Evolutionary conservation across 352 stramenopile genomes (phyloP), one percentile per base, ranked within the genome.

Genomic region (Globisporangium sylvaticum): DNA sequence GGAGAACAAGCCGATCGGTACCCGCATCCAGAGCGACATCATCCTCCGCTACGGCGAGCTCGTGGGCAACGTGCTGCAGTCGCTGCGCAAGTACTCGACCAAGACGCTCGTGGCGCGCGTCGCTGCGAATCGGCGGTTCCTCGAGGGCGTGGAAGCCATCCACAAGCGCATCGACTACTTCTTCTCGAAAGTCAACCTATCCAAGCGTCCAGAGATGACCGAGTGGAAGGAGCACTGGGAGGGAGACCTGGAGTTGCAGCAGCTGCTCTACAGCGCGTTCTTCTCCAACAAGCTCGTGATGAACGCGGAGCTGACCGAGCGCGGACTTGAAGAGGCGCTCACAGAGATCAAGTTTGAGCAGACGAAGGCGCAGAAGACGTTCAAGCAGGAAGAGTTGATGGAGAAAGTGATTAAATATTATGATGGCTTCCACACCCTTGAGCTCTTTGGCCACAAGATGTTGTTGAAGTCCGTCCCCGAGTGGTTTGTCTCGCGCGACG

Each of bases 91-190:
- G 22, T 50, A 68, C 63, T 20, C 54, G 20, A 42, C 18, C n/a
- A 63, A 64, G 64, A 69, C 50, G 31, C 46, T 69, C 42, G 32
- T 69, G 8, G 50, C 54, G 29, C 64, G 64, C 29, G 4, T 69
- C 22, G 55, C 64, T 0, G 31, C 48, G 18, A 64, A 65, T 25
- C 31, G 39, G n/a, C 24, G 55, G 9, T 56, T 63, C 37, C 39
- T 68, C 6, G n/a, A 54, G 0, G 8, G 8, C 6, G 4, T 63
- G 10, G 25, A 32, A n/a, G 54, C 22, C 12, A 55, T 32, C 2
- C 63, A 68, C 54, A 34, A 54, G 27, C 25, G 50, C 18, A 29
- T 68, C 1, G 53, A 68, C 32, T 48, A 48, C 25, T 62, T 68
- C n/a, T 68, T 68, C 20, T 12, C 7, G 1, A 63, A 63, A 12